phyloP scores from a whole-genome alignment of 345 rosid genomes.

The Heritiera fomes region DNA sequence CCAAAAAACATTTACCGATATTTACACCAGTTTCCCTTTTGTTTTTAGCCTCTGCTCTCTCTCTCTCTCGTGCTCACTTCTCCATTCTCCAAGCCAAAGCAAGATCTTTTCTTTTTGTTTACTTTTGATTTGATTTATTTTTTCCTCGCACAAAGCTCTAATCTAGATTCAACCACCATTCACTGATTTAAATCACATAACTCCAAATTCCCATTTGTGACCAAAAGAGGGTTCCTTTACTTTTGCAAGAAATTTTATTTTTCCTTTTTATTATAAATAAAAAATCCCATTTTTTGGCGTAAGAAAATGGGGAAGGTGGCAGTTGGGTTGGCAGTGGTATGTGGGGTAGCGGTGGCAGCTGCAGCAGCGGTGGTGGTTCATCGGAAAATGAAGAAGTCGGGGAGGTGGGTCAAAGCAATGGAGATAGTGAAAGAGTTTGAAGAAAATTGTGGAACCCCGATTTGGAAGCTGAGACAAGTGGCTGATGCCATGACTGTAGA shows the following conservation, averaged over 20 bases:
- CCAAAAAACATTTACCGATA: neutral
- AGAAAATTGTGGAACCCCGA: slow-evolving; percentile 75
- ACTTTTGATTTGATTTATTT: neutral
- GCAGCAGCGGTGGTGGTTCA: slow-evolving; percentile 64
- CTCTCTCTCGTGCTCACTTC: neutral
- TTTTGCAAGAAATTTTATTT: neutral
- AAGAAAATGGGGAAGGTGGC: slow-evolving; percentile 50
- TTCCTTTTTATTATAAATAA: neutral
- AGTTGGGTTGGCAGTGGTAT: slow-evolving; percentile 50
- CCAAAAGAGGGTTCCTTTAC: neutral
- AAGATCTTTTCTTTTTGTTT: slow-evolving; percentile 8
- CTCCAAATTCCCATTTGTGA: neutral
- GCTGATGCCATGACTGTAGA: slow-evolving; percentile 98
- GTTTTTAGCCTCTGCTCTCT: neutral
- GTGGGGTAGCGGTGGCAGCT: slow-evolving; percentile 54
- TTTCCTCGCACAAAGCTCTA: neutral
- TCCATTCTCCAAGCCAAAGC: neutral
- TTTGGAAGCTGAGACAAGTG: slow-evolving; percentile 64
- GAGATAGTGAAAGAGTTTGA: slow-evolving; percentile 75
- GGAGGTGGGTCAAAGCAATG: slow-evolving; percentile 73
- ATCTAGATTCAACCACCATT: slow-evolving; percentile 1
- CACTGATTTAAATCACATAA: neutral
- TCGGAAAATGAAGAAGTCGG: slow-evolving; percentile 57
- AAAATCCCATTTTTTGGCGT: neutral
- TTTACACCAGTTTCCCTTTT: neutral